Evolutionary conservation across 2,329 filamentous ascomycete genomes (phyloP).

Genomic region (Aspergillus sp.): DNA sequence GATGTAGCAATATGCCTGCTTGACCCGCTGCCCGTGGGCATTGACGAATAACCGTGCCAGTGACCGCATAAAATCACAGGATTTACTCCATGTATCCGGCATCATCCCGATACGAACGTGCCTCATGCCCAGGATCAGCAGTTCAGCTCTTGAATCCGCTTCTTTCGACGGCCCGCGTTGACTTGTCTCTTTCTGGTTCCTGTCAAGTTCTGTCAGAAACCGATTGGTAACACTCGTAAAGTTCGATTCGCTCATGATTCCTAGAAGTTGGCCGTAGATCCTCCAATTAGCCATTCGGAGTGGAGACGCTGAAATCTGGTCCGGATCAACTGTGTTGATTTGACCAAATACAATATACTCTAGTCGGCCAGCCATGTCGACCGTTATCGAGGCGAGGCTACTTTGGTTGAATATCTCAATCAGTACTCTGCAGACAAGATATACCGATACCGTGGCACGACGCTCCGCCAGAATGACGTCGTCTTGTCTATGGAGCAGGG

Average conservation of each 20-base stretch:
- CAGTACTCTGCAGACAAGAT: conserved; percentile 87
- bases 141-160: conserved; percentile 72
- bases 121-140: conserved; percentile 87
- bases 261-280: conserved; percentile 84
- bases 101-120: conserved; percentile 71
- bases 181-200: conserved; percentile 69
- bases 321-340: conserved; percentile 79
- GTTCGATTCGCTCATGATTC: conserved; percentile 93
- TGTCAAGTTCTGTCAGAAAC: conserved; percentile 76
- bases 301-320: conserved; percentile 65
- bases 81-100: conserved; percentile 75
- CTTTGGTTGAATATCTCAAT: conserved; percentile 93
- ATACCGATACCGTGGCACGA: conserved; percentile 89
- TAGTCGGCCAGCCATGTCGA: conserved; percentile 88
- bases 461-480: conserved; percentile 77
- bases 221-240: conserved; percentile 78
- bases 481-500: conserved; percentile 54
- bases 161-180: conserved; percentile 49
- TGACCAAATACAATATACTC: conserved; percentile 97
- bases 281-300: conserved; percentile 93
- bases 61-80: conserved; percentile 81
- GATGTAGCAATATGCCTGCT: conserved; percentile 90
- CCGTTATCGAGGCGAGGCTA: conserved; percentile 72
- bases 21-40: conserved; percentile 83
- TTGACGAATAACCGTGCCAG: conserved; percentile 77